A percentile compares a stretch with the other conserved stretches of the same genome.
These are phyloP conservation scores for Tricharina praecox DNA, from an alignment of 495 filamentous ascomycete genomes.

Conservation along the genomic window DNA sequence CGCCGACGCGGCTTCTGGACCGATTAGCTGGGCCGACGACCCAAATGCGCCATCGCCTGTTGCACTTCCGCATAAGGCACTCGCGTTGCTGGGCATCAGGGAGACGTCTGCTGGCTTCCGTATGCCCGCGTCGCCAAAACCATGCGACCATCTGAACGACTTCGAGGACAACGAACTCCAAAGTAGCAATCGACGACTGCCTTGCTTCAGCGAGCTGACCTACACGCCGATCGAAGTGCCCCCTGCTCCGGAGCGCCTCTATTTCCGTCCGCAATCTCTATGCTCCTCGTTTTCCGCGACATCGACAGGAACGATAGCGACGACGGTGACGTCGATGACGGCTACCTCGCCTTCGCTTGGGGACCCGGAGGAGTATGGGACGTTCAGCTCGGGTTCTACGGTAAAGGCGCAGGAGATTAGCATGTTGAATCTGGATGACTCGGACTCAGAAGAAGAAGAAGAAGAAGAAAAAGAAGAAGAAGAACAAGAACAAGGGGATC, in stretches of 20 bases:
- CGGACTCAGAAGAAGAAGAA: background rate
- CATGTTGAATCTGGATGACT: constrained; percentile 8
- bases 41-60: constrained; percentile 3
- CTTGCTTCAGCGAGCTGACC: background rate
- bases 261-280: constrained; percentile 6
- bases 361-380: background rate
- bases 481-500: background rate
- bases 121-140: constrained; percentile 1
- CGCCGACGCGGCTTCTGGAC: background rate
- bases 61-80: constrained; percentile 8
- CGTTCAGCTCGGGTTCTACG: constrained; percentile 3
- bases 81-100: constrained; percentile 6
- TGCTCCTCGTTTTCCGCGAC: constrained; percentile 6
- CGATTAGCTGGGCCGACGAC: background rate
- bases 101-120: constrained; percentile 3
- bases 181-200: background rate
- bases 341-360: constrained; percentile 1
- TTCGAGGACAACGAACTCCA: no score
- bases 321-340: constrained; percentile 4
- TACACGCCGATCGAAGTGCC: background rate
- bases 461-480: background rate
- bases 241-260: constrained; percentile 5
- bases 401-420: background rate
- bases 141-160: constrained; percentile 1
- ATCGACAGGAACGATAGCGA: constrained; percentile 2